Conservation (phyloP, 2,329 filamentous ascomycete species). For the Pseudogymnoascus sp. region DNA sequence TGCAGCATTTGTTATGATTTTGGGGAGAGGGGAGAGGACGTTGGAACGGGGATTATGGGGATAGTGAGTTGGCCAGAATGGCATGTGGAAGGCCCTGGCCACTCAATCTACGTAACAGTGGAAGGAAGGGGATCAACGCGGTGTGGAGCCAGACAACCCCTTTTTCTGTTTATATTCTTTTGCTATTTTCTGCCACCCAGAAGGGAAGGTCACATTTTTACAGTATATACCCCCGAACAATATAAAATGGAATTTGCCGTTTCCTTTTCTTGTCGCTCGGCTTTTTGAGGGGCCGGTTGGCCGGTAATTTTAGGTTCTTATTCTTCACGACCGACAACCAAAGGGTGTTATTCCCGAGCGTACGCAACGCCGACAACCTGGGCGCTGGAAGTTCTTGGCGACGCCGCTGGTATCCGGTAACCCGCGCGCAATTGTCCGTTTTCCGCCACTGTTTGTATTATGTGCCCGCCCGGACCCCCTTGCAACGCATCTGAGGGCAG, state of each 20-base stretch:
- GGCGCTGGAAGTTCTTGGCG: neutral
- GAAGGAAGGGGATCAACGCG: neutral
- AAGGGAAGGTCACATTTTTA: constrained; percentile 8
- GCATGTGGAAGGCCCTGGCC: neutral
- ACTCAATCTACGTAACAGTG: neutral
- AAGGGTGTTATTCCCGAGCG: neutral
- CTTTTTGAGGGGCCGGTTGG: neutral
- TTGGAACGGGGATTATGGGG: neutral
- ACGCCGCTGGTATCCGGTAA: neutral
- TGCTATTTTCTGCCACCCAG: neutral
- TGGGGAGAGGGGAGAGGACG: neutral
- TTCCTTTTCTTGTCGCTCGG: neutral
- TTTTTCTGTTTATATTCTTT: neutral
- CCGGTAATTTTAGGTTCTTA: neutral
- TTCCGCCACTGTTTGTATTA: neutral
- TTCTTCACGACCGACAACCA: neutral
- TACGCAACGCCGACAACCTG: neutral
- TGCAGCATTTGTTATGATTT: neutral
- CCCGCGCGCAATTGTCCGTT: neutral
- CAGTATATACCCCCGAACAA: constrained; percentile 7
- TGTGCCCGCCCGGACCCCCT: neutral
- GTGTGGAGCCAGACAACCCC: neutral
- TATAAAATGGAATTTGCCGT: constrained; percentile 1
- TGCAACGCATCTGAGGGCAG: neutral
- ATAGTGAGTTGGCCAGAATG: neutral